Percentiles rank a stretch among this genome's conserved stretches.
These are phyloP conservation scores for Exophiala lecanii-corni DNA, from an alignment of 2,329 filamentous ascomycete species.

Conservation along the genomic window DNA sequence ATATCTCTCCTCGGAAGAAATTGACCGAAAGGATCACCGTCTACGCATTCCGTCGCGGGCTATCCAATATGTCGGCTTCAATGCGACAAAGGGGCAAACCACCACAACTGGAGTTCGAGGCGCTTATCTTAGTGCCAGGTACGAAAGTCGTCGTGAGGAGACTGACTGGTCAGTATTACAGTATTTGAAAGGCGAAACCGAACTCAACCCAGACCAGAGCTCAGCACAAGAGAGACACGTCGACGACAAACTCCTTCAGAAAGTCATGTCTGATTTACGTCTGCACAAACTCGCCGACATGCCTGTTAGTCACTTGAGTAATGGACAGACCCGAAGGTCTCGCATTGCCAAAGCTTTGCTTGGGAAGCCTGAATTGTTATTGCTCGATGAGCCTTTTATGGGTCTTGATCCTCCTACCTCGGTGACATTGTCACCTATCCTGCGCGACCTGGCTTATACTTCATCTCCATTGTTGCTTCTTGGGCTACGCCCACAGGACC, in stretches of 20 bases:
- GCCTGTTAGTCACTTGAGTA: slow-evolving; percentile 85
- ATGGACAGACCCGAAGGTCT: slow-evolving; percentile 83
- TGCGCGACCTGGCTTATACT: slow-evolving; percentile 62
- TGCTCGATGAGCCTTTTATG: slow-evolving; percentile 92
- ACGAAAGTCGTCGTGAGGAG: slow-evolving; percentile 79
- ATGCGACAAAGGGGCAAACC: slow-evolving; percentile 59
- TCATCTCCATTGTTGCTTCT: slow-evolving; percentile 69
- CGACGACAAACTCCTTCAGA: slow-evolving; percentile 50
- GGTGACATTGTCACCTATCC: slow-evolving; percentile 63
- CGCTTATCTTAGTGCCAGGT: slow-evolving; percentile 81
- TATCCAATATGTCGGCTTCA: slow-evolving; percentile 88
- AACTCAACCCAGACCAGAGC: slow-evolving; percentile 67
- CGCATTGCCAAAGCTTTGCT: slow-evolving; percentile 84
- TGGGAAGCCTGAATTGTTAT: slow-evolving; percentile 69
- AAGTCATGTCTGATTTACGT: slow-evolving; percentile 65
- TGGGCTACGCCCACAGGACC: slow-evolving; percentile 77
- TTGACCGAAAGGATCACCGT: slow-evolving; percentile 46
- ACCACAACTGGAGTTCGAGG: slow-evolving; percentile 53
- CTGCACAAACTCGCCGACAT: slow-evolving; percentile 67
- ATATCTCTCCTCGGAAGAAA: slow-evolving; percentile 62
- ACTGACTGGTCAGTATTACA: slow-evolving; percentile 82
- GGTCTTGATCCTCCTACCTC: slow-evolving; percentile 84
- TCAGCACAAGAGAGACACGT: slow-evolving; percentile 47
- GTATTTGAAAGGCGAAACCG: slow-evolving; percentile 76
- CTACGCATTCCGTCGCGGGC: slow-evolving; percentile 61